Base-by-base conservation (phyloP, 768 basidiomycete species). In the Termitomyces sp. region DNA sequence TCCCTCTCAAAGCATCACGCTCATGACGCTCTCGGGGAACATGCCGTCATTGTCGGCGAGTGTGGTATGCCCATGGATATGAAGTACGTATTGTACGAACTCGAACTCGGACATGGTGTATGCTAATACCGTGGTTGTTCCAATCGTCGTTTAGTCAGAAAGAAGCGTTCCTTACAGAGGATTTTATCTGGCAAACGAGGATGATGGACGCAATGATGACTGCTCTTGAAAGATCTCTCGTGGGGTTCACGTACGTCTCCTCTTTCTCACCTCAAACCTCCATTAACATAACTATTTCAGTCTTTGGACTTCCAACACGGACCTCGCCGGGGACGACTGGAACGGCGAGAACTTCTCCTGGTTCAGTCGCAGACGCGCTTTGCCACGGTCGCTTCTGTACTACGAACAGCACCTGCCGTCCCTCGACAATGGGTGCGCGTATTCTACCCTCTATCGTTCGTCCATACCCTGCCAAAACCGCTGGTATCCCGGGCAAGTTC, bases 341-440 rank as follows among this genome's bases (percentile, higher is more conserved):
- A 96, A 95, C 64, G 92, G 90, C 54, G 95, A 99, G 72, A 97
- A 95, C 73, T 98, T 99, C 69, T 94, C 92, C 1, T 97, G 92
- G 92, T 98, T 93, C 79, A 85, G 85, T 65, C 73, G 75, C 44
- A 72, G 69, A 36, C 83, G 87, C 16, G 84, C 81, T 1, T 73
- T 84, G 51, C 87, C 81, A 1, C 66, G 78, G 0, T 80, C 79
- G 0, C 66, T 84, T 41, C 75, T 88, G 13, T 80, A 79, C 61
- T 78, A 81, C 55, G 77, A 81, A 9, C 90, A 90, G 69, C 74
- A 74, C 20, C 79, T 85, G 2, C 76, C 81, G n/a, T 82, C 85
- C 5, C 78, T 94, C 33, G 94, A 98, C 68, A 86, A 87, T 46
- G 94, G n/a, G 95, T 3, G 89, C 77, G 0, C 78, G 95, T 18